Evolutionary conservation across 257 asterid species (phyloP).

Genomic region (Solanum medicagineum): DNA sequence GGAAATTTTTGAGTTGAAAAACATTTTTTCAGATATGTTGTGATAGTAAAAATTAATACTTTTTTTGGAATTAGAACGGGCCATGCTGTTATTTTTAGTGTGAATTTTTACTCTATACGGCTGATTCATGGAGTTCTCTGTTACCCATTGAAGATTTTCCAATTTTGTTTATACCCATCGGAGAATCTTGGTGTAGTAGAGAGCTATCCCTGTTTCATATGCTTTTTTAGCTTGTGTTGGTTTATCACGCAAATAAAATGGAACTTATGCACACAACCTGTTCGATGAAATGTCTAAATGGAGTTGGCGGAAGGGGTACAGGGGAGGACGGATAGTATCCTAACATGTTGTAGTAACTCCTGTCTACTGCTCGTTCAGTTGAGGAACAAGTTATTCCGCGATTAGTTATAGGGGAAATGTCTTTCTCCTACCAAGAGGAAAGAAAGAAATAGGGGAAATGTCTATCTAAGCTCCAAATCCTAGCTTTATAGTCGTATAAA

Average conservation of each 20-base stretch:
- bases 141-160: neutral
- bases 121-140: neutral
- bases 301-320: neutral
- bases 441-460: neutral
- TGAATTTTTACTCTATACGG: neutral
- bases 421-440: neutral
- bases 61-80: neutral
- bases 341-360: neutral
- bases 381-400: too few species aligned
- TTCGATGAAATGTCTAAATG: conserved; percentile 23
- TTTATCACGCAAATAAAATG: neutral
- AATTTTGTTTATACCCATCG: neutral
- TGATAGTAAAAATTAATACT: neutral
- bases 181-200: neutral
- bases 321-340: neutral
- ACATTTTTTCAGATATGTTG: neutral
- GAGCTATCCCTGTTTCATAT: neutral
- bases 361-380: neutral
- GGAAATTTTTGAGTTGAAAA: neutral
- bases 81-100: neutral
- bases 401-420: neutral
- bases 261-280: conserved; percentile 1
- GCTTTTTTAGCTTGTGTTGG: neutral
- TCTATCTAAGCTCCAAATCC: neutral
- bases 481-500: neutral